phyloP scores from a whole-genome alignment of 495 filamentous ascomycete species.

The Tuber microsphaerosporum region DNA sequence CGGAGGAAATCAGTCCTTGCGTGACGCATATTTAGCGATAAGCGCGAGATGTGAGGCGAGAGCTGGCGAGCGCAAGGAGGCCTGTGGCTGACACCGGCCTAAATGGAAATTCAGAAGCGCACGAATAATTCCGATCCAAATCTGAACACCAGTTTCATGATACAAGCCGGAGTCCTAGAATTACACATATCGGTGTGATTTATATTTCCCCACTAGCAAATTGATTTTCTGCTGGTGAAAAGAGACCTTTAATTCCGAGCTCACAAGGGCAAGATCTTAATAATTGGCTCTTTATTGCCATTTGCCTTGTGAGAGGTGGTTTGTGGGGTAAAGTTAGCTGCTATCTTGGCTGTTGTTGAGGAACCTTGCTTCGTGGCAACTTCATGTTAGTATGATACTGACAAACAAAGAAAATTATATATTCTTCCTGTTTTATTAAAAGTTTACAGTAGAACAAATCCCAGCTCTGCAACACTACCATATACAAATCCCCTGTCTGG shows the following conservation, averaged over 20 bases:
- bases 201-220: neutral
- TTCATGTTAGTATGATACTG: too few species aligned
- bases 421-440: too few species aligned
- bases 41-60: neutral
- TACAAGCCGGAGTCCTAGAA: neutral
- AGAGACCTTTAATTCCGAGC: neutral
- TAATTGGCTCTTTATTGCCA: neutral
- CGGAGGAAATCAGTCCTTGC: too few species aligned
- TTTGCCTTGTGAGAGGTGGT: neutral
- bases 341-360: neutral
- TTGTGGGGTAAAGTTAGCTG: neutral
- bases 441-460: too few species aligned
- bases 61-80: neutral
- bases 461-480: too few species aligned
- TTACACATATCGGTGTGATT: neutral
- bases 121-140: neutral
- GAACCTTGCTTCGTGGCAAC: too few species aligned
- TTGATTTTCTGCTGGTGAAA: neutral
- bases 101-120: too few species aligned
- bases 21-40: neutral
- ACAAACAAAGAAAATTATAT: too few species aligned
- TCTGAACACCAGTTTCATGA: neutral
- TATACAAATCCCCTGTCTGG: too few species aligned
- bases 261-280: neutral
- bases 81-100: neutral